Evolutionary conservation across 2,329 filamentous ascomycete genomes (phyloP).

Genomic region (Cercospora beticola): DNA sequence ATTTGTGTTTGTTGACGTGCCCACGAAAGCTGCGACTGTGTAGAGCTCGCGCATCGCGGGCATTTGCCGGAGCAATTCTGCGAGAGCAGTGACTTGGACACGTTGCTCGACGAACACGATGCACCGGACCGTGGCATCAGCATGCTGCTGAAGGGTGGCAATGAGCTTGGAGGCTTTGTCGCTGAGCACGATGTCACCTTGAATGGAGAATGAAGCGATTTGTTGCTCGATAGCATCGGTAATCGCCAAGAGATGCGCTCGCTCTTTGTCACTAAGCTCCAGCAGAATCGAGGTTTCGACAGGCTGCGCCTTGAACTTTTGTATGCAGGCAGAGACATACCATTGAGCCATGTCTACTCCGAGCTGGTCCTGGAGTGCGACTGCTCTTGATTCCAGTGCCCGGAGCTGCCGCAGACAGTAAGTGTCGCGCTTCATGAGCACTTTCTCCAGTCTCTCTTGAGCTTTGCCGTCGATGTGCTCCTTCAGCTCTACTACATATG

Average conservation of each 20-base stretch:
- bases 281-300: constrained; percentile 26
- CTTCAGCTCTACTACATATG: constrained; percentile 41
- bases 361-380: constrained; percentile 40
- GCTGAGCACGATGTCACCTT: not conserved
- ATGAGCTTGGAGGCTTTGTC: constrained; percentile 34
- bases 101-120: constrained; percentile 51
- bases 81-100: constrained; percentile 44
- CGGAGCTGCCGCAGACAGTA: constrained; percentile 44
- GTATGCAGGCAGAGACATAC: constrained; percentile 43
- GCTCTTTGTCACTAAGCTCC: constrained; percentile 39
- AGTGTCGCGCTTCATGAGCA: constrained; percentile 38
- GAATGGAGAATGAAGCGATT: not conserved
- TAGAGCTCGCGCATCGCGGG: constrained; percentile 38
- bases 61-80: constrained; percentile 25
- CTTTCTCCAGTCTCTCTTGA: constrained; percentile 29
- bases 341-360: constrained; percentile 40
- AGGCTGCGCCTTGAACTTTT: constrained; percentile 33
- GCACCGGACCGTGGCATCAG: constrained; percentile 39
- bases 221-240: constrained; percentile 14
- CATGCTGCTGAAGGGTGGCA: constrained; percentile 40
- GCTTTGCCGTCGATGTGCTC: constrained; percentile 32
- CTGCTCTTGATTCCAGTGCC: constrained; percentile 36
- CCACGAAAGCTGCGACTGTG: constrained; percentile 54
- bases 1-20: constrained; percentile 46
- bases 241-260: constrained; percentile 31